These are phyloP conservation scores for Lavandula angustifolia DNA, from an alignment of 257 asterid species.

Conservation along the genomic window DNA sequence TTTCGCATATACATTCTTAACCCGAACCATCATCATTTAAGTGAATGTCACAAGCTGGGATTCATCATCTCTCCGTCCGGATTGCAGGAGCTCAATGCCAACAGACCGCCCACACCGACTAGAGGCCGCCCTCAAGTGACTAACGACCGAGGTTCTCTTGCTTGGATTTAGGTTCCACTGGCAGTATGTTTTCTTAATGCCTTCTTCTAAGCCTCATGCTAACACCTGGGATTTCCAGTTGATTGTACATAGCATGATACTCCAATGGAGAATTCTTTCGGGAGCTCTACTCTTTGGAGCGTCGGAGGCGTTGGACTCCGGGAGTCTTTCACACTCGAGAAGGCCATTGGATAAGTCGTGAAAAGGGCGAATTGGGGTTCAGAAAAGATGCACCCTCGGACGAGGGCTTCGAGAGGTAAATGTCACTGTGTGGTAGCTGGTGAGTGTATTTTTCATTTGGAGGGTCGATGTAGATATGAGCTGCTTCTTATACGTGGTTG, in stretches of 20 bases:
- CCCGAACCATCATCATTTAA: too few relatives aligned
- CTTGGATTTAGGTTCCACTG: conserved; percentile 73
- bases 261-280: conserved; percentile 33
- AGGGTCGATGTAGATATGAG: conserved; percentile 41
- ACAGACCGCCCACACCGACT: conserved; percentile 97
- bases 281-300: conserved; percentile 30
- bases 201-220: conserved; percentile 54
- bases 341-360: conserved; percentile 30
- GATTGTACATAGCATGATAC: conserved; percentile 63
- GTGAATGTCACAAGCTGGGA: too few relatives aligned
- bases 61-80: too few relatives aligned
- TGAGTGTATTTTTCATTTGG: conserved; percentile 37
- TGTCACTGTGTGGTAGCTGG: conserved; percentile 27
- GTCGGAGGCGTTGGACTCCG: conserved; percentile 31
- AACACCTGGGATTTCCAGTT: conserved; percentile 59
- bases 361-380: conserved; percentile 33
- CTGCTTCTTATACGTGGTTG: conserved; percentile 35
- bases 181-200: conserved; percentile 42
- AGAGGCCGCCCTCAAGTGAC: conserved; percentile 96
- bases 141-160: conserved; percentile 88
- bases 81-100: conserved; percentile 38
- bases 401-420: conserved; percentile 36
- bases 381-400: neutral
- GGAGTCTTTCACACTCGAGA: conserved; percentile 30
- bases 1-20: neutral